A percentile compares a stretch with the other conserved stretches of the same genome.
phyloP scores from a whole-genome alignment of 768 basidiomycete genomes.

The Roridomyces roridus region DNA sequence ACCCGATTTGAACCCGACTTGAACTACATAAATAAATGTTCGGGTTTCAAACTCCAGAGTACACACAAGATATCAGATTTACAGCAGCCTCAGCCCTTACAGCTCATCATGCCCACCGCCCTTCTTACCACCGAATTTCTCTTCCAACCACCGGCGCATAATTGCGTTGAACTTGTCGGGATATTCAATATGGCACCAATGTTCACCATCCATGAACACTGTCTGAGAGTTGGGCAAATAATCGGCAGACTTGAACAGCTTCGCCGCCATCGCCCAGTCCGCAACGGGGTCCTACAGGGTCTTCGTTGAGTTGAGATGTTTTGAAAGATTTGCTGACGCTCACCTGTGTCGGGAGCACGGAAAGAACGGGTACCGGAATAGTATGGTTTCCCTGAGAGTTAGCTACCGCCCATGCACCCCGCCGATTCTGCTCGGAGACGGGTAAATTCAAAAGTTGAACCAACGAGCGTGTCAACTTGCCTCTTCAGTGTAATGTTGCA shows the following conservation, averaged over 20 bases:
- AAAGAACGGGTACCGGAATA: conserved; percentile 49
- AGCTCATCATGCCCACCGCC: conserved; percentile 19
- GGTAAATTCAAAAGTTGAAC: too few relatives aligned
- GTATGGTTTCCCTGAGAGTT: conserved; percentile 53
- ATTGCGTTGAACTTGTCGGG: conserved; percentile 57
- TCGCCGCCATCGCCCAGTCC: conserved; percentile 42
- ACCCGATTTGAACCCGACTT: too few relatives aligned
- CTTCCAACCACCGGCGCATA: conserved; percentile 58
- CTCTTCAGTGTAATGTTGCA: conserved; percentile 68
- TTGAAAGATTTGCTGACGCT: neutral
- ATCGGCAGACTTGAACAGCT: conserved; percentile 42
- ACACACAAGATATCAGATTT: too few relatives aligned
- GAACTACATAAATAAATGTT: too few relatives aligned
- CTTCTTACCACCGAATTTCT: conserved; percentile 1
- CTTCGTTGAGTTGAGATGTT: neutral
- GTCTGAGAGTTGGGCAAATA: conserved; percentile 45
- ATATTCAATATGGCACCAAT: conserved; percentile 74
- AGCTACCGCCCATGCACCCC: conserved; percentile 44
- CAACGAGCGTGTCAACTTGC: too few relatives aligned
- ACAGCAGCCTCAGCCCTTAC: too few relatives aligned
- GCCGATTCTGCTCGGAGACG: conserved; percentile 50
- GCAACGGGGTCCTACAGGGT: conserved; percentile 53
- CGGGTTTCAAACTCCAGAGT: too few relatives aligned
- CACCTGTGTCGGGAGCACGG: conserved; percentile 47
- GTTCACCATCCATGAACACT: conserved; percentile 59